phyloP scores from a whole-genome alignment of 2,329 filamentous ascomycete genomes.

The Cercospora brassicicola region DNA sequence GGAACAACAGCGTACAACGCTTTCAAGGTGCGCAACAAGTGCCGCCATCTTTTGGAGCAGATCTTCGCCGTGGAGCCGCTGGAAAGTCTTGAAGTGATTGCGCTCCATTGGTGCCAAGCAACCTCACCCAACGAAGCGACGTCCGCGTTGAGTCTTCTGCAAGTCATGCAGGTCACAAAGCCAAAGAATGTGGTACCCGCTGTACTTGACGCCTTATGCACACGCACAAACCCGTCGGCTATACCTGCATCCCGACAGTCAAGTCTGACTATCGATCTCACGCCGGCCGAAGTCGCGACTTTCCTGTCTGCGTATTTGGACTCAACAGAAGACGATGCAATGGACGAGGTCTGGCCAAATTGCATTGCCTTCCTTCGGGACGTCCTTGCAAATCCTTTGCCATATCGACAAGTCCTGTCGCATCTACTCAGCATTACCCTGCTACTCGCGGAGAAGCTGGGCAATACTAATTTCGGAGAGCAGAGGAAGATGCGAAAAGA shows the following conservation, averaged over 20 bases:
- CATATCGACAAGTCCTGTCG: slow-evolving; percentile 86
- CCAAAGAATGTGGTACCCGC: slow-evolving; percentile 91
- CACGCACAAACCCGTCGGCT: slow-evolving; percentile 79
- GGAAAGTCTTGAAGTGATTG: slow-evolving; percentile 88
- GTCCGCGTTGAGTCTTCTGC: slow-evolving; percentile 79
- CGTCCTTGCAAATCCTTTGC: slow-evolving; percentile 87
- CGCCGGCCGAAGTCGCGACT: slow-evolving; percentile 78
- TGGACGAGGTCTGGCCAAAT: slow-evolving; percentile 97
- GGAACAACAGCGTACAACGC: slow-evolving; percentile 88
- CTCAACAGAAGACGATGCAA: slow-evolving; percentile 91
- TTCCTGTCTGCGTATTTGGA: slow-evolving; percentile 89
- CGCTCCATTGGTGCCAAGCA: slow-evolving; percentile 73
- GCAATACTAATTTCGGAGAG: slow-evolving; percentile 96
- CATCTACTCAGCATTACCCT: slow-evolving; percentile 84
- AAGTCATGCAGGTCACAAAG: slow-evolving; percentile 85
- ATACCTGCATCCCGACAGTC: slow-evolving; percentile 80
- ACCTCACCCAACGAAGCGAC: slow-evolving; percentile 41
- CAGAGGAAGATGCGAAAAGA: slow-evolving; percentile 89
- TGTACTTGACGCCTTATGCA: slow-evolving; percentile 94
- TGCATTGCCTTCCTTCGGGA: slow-evolving; percentile 89
- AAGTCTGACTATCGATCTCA: slow-evolving; percentile 80
- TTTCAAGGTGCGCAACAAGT: slow-evolving; percentile 83
- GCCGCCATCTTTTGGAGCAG: slow-evolving; percentile 84
- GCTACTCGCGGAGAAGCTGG: slow-evolving; percentile 88
- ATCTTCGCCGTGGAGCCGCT: slow-evolving; percentile 88